Conservation (phyloP, 352 stramenopile genomes). For the Peronospora farinosa region DNA sequence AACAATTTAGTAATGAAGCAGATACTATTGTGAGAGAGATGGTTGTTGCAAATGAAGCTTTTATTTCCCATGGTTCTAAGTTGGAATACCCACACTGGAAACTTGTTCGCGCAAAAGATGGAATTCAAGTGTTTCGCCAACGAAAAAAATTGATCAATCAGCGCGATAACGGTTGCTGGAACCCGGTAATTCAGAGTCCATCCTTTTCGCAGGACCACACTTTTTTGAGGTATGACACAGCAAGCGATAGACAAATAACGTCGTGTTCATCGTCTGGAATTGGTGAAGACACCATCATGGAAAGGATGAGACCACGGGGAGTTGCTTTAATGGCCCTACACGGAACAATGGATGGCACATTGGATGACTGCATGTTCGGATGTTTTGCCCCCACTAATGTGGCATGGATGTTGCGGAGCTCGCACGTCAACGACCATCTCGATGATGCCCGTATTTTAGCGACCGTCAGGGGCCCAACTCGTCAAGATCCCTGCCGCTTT, state of each 20-base stretch:
- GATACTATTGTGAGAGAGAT: slow-evolving; percentile 37
- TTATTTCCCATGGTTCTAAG: slow-evolving; percentile 17
- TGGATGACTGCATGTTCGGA: slow-evolving; percentile 52
- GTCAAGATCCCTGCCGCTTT: slow-evolving; percentile 39
- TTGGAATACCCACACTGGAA: slow-evolving; percentile 32
- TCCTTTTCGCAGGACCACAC: too few species aligned
- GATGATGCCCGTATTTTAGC: slow-evolving; percentile 33
- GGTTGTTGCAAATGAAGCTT: slow-evolving; percentile 35
- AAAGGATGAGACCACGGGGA: slow-evolving; percentile 19
- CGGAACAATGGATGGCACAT: slow-evolving; percentile 37
- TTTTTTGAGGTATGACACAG: background rate
- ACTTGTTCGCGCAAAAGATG: slow-evolving; percentile 36
- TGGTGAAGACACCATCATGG: slow-evolving; percentile 15
- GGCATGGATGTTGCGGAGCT: slow-evolving; percentile 39
- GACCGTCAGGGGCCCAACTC: slow-evolving; percentile 27
- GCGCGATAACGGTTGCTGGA: background rate
- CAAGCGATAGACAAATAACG: background rate
- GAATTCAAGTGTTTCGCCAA: slow-evolving; percentile 32
- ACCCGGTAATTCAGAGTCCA: background rate
- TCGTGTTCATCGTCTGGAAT: slow-evolving; percentile 7
- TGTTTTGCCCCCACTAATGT: slow-evolving; percentile 37
- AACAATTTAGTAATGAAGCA: slow-evolving; percentile 29
- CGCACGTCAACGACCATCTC: slow-evolving; percentile 44
- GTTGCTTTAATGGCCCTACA: slow-evolving; percentile 39
- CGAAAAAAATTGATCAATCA: background rate